phyloP scores from a whole-genome alignment of 306 rosid genomes.

The Dalbergia cultrata region DNA sequence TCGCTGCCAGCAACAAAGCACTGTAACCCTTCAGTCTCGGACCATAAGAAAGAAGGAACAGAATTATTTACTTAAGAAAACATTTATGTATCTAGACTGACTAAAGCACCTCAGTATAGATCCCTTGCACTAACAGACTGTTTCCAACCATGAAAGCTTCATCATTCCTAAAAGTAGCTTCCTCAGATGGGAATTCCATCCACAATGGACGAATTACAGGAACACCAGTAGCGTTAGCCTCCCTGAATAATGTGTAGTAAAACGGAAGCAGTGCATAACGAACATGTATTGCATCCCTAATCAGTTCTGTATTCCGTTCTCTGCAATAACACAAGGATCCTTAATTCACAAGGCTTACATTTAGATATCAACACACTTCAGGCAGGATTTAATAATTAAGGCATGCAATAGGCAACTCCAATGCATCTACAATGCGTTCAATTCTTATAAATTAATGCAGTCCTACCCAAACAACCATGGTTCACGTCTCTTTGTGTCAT shows the following conservation, averaged over 20 bases:
- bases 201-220: constrained; percentile 93
- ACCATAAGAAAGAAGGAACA: constrained; percentile 30
- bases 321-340: constrained; percentile 62
- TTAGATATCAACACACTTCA: constrained; percentile 10
- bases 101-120: constrained; percentile 81
- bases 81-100: constrained; percentile 11
- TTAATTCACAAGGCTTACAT: constrained; percentile 36
- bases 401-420: constrained; percentile 7
- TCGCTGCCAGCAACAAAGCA: constrained; percentile 56
- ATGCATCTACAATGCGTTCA: constrained; percentile 20
- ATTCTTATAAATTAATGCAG: constrained; percentile 29
- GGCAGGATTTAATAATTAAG: constrained; percentile 33
- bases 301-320: constrained; percentile 77
- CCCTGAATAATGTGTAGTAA: constrained; percentile 92
- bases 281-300: constrained; percentile 82
- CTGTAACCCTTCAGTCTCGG: constrained; percentile 18
- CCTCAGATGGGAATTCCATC: constrained; percentile 99
- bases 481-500: constrained; percentile 96
- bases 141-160: constrained; percentile 97
- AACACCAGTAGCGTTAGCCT: constrained; percentile 85
- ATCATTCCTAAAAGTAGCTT: constrained; percentile 88
- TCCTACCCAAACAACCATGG: constrained; percentile 99
- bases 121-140: constrained; percentile 94
- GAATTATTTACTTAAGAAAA: constrained; percentile 23
- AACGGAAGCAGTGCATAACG: constrained; percentile 92